Evolutionary conservation across 2,329 filamentous ascomycete genomes (phyloP).

Genomic region (Verticillium longisporum): DNA sequence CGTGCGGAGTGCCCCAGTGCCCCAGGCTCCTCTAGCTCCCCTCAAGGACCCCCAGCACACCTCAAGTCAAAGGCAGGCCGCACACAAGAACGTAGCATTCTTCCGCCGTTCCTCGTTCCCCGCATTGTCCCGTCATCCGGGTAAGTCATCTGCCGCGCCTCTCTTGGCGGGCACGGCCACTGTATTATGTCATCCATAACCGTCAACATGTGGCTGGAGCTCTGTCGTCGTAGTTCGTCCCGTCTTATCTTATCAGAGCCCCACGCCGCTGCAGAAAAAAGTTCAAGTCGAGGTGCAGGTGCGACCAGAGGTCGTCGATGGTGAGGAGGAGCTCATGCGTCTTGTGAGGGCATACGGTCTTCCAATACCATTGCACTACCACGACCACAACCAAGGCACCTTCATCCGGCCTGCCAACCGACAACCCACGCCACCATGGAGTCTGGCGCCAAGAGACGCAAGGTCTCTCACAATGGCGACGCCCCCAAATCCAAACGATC

Average conservation of each 20-base stretch:
- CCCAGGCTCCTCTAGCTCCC: too few species aligned
- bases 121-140: background rate
- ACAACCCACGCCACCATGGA: constrained; percentile 30
- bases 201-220: background rate
- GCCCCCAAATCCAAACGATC: constrained; percentile 29
- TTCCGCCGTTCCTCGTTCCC: background rate
- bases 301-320: background rate
- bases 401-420: background rate
- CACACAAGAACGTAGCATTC: background rate
- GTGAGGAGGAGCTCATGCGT: background rate
- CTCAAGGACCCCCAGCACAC: too few species aligned
- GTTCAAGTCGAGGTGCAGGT: background rate
- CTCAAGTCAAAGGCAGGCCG: too few species aligned
- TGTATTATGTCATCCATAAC: background rate
- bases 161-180: too few species aligned
- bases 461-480: constrained; percentile 32
- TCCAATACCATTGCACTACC: background rate
- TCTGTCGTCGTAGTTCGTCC: too few species aligned
- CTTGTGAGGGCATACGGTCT: background rate
- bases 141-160: background rate
- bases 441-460: constrained; percentile 39
- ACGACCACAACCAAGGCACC: too few species aligned
- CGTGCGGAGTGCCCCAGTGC: too few species aligned
- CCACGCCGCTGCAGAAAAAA: background rate
- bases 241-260: background rate